phyloP scores from a whole-genome alignment of 257 asterid species.

The Mitragyna speciosa region DNA sequence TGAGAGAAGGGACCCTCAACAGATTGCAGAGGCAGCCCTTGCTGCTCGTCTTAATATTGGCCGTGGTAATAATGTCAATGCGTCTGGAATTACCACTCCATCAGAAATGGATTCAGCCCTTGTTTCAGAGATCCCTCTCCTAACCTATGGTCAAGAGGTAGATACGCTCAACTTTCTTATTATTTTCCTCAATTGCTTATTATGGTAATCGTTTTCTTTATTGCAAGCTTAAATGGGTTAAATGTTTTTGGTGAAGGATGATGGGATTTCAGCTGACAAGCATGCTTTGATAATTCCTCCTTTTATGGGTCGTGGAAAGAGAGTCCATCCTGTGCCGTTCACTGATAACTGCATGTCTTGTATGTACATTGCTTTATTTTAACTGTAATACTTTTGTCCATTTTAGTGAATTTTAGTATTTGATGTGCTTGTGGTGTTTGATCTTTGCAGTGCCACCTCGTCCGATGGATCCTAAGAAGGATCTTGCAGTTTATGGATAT shows the following conservation, averaged over 20 bases:
- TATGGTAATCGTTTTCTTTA: neutral
- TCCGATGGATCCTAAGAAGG: slow-evolving; percentile 97
- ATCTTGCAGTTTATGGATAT: slow-evolving; percentile 89
- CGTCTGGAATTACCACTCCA: slow-evolving; percentile 54
- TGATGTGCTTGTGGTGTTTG: slow-evolving; percentile 9
- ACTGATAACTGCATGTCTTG: slow-evolving; percentile 74
- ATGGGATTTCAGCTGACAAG: slow-evolving; percentile 88
- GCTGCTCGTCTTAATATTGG: slow-evolving; percentile 53
- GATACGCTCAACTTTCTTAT: slow-evolving; percentile 14
- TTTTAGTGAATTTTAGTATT: slow-evolving; percentile 13
- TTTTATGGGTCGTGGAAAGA: slow-evolving; percentile 65
- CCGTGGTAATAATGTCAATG: slow-evolving; percentile 41
- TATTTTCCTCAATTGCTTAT: neutral
- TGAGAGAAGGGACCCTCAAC: slow-evolving; percentile 45
- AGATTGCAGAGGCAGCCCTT: slow-evolving; percentile 46
- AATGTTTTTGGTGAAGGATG: slow-evolving; percentile 61
- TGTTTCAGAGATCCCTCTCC: slow-evolving; percentile 82
- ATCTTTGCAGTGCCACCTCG: slow-evolving; percentile 73
- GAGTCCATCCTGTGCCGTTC: slow-evolving; percentile 72
- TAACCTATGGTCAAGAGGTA: slow-evolving; percentile 96
- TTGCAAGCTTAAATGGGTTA: slow-evolving; percentile 14
- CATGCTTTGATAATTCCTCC: slow-evolving; percentile 95
- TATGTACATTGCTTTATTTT: slow-evolving; percentile 27
- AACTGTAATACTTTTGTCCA: neutral
- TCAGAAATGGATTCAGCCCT: slow-evolving; percentile 68